Percentiles rank a stretch among this genome's conserved stretches.
These are phyloP conservation scores for Tilletia setariae DNA, from an alignment of 1,284 basidiomycete species.

Conservation along the genomic window DNA sequence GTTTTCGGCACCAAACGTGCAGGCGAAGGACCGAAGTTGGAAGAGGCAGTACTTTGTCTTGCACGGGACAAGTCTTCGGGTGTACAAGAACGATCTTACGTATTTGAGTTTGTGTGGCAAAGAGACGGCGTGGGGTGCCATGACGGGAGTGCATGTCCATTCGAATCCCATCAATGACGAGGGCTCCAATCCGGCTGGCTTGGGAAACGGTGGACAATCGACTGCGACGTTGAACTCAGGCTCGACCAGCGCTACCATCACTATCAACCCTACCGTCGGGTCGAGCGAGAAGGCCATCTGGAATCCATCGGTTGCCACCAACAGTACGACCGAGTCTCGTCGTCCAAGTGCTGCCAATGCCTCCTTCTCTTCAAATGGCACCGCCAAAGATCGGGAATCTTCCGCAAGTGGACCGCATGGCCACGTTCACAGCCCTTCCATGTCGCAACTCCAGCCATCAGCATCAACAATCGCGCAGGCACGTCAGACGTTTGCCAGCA, in stretches of 20 bases:
- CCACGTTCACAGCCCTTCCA: neutral
- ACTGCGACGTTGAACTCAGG: neutral
- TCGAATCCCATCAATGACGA: conserved; percentile 41
- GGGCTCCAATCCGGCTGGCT: conserved; percentile 24
- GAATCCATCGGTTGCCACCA: neutral
- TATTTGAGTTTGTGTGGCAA: neutral
- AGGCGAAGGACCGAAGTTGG: conserved; percentile 89
- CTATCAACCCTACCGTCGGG: neutral
- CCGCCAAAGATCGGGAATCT: neutral
- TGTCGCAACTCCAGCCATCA: neutral
- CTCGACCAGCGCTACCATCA: neutral
- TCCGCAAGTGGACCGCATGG: too few relatives aligned
- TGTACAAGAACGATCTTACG: conserved; percentile 63
- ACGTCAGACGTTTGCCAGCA: conserved; percentile 3
- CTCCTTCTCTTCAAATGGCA: neutral
- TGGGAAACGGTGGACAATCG: neutral
- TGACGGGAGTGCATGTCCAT: conserved; percentile 47
- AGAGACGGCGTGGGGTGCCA: conserved; percentile 48
- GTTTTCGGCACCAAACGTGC: conserved; percentile 76
- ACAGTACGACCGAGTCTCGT: neutral
- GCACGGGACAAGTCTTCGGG: conserved; percentile 80
- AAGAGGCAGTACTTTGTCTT: conserved; percentile 80
- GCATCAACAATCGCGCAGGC: neutral
- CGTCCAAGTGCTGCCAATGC: neutral
- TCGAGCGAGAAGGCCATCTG: conserved; percentile 5